Conservation (phyloP, 371 early-diverging fungal species). For the Mucor circinelloides region DNA sequence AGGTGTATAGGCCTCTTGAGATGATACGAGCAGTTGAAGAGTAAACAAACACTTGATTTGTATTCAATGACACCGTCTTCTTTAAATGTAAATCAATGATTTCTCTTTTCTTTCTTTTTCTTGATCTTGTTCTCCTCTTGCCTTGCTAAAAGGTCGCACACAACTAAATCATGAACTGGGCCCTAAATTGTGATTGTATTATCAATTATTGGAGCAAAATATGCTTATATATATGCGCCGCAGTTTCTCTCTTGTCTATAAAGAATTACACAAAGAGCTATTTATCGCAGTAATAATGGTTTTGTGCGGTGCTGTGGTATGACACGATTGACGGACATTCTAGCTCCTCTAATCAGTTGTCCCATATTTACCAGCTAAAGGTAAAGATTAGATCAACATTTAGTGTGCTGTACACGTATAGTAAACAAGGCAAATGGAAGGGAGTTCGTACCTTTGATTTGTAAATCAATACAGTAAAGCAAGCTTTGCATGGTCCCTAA, state of each 20-base stretch:
- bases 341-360: neutral
- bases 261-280: neutral
- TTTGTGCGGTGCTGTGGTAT: neutral
- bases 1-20: too few species aligned
- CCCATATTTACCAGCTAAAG: neutral
- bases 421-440: neutral
- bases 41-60: neutral
- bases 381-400: neutral
- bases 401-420: neutral
- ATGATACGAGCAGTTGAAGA: too few species aligned
- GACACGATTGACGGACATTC: neutral
- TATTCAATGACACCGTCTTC: neutral
- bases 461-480: too few species aligned
- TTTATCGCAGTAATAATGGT: neutral
- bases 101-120: neutral
- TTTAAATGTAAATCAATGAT: neutral
- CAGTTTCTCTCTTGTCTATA: neutral
- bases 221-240: neutral
- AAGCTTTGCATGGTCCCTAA: too few species aligned
- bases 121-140: neutral
- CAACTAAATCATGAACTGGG: neutral
- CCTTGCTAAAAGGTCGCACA: neutral
- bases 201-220: neutral
- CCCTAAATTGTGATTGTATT: neutral
- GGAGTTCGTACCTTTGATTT: neutral